Conservation (phyloP, 768 basidiomycete species). For the Serendipita indica region DNA sequence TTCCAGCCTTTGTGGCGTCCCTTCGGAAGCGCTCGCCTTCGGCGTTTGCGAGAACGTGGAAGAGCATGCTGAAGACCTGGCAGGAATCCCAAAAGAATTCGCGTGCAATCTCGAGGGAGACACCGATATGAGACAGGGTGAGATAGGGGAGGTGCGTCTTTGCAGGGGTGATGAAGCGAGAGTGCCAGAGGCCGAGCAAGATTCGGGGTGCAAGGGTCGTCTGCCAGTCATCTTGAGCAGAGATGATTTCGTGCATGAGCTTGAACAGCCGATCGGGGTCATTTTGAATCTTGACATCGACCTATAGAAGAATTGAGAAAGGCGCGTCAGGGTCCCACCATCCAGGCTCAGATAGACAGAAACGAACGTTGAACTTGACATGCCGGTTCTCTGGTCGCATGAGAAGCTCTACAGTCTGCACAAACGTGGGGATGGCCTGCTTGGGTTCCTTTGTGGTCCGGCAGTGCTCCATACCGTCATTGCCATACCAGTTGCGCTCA, state of each 20-base stretch:
- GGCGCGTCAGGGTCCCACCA: constrained; percentile 7
- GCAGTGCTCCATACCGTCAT: constrained; percentile 58
- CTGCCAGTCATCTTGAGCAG: constrained; percentile 54
- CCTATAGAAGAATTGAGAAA: constrained; percentile 63
- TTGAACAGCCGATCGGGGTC: constrained; percentile 73
- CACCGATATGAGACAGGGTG: constrained; percentile 72
- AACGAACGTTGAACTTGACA: constrained; percentile 28
- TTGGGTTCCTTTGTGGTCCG: constrained; percentile 65
- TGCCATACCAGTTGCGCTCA: constrained; percentile 56
- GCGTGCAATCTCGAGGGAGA: constrained; percentile 52
- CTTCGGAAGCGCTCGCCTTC: constrained; percentile 58
- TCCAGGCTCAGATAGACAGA: constrained; percentile 3
- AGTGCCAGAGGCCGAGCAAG: constrained; percentile 79
- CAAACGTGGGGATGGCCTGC: constrained; percentile 83
- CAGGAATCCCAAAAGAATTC: constrained; percentile 83
- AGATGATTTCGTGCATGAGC: constrained; percentile 58
- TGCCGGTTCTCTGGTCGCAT: constrained; percentile 34
- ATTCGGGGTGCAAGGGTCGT: constrained; percentile 63
- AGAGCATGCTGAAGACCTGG: constrained; percentile 75
- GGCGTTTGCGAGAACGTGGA: constrained; percentile 48
- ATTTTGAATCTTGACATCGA: constrained; percentile 91
- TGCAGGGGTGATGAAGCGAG: constrained; percentile 69
- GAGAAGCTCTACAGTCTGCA: constrained; percentile 61
- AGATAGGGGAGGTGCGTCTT: constrained; percentile 66
- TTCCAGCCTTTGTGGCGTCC: constrained; percentile 65